Evolutionary conservation across 495 filamentous ascomycete species (phyloP), one percentile per base, ranked within the genome.

Genomic region (Xylaria palmicola): DNA sequence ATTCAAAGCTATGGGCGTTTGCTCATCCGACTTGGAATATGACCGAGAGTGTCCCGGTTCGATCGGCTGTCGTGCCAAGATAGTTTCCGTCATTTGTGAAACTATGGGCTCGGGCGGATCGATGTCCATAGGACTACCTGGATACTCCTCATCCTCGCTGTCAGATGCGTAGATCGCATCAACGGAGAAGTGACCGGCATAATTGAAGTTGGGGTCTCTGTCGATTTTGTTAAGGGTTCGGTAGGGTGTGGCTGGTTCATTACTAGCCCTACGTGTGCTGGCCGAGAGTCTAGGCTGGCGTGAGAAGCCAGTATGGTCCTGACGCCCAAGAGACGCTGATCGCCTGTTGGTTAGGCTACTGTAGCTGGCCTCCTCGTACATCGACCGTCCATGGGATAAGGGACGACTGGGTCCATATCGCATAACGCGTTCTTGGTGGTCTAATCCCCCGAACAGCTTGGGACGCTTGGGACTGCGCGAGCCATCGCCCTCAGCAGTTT

Each of bases 81-180:
- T 51, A 41, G 56, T 30, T 40, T 59, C 45, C 30, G 12, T 39
- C 56, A 1, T 9, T 13, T 39, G 13, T 22, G 17, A 59, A 41
- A 32, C 56, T 36, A 59, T 19, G 45, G 44, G 56, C 32, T 34
- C 37, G 6, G 48, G 49, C 6, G 59, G 20, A 39, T 61, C 59
- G 5, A 61, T 53, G 17, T 47, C 49, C 59, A 61, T 61, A 9
- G 59, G 47, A 40, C 39, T 45, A 20, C 48, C 58, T 15, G 41
- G 10, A 47, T 45, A 41, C 49, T 55, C 49, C 13, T 47, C 40
- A 61, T 61, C 59, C 4, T 61, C 59, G 29, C 50, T 55, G n/a
- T 61, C 59, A n/a, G 49, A 45, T 20, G 36, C 8, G 13, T 61
- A 32, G 12, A 53, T 17, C 30, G 49, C 39, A 45, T 53, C 49